Evolutionary conservation across 345 rosid species (phyloP).

Genomic region (Trapa bicornis): DNA sequence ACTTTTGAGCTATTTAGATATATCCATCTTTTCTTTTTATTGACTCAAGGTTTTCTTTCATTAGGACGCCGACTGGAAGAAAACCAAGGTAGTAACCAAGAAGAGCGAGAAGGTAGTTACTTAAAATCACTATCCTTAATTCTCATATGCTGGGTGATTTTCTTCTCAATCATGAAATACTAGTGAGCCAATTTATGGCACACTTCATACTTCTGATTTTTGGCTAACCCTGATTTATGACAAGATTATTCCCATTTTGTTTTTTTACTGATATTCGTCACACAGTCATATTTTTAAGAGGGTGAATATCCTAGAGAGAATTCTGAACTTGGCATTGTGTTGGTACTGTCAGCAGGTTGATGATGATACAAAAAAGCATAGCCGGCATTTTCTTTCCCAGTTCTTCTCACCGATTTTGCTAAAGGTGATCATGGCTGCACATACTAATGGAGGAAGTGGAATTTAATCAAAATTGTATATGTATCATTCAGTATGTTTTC

Average conservation of each 20-base stretch:
- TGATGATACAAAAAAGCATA: slow-evolving; percentile 61
- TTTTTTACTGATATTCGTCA: background rate
- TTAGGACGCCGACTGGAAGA: slow-evolving; percentile 68
- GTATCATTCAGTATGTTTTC: slow-evolving; percentile 6
- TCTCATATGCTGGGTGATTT: too few relatives aligned
- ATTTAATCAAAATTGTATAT: background rate
- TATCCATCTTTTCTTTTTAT: background rate
- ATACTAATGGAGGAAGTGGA: background rate
- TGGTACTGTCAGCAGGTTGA: slow-evolving; percentile 29
- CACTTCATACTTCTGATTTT: too few relatives aligned
- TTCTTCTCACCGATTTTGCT: slow-evolving; percentile 82
- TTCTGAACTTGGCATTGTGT: background rate
- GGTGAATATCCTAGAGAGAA: too few relatives aligned
- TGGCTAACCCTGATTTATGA: too few relatives aligned
- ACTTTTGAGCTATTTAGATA: slow-evolving; percentile 1
- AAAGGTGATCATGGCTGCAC: slow-evolving; percentile 34
- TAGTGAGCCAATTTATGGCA: background rate
- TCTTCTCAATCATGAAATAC: background rate
- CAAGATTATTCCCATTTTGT: too few relatives aligned
- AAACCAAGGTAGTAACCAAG: slow-evolving; percentile 36
- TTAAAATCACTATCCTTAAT: background rate
- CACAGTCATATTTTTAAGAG: background rate
- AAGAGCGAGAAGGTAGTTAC: slow-evolving; percentile 38
- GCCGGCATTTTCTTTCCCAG: slow-evolving; percentile 46
- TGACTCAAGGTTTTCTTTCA: slow-evolving; percentile 7